Evolutionary conservation across 164 flowering plant genomes (phyloP).

Genomic region (Liriodendron chinense): DNA sequence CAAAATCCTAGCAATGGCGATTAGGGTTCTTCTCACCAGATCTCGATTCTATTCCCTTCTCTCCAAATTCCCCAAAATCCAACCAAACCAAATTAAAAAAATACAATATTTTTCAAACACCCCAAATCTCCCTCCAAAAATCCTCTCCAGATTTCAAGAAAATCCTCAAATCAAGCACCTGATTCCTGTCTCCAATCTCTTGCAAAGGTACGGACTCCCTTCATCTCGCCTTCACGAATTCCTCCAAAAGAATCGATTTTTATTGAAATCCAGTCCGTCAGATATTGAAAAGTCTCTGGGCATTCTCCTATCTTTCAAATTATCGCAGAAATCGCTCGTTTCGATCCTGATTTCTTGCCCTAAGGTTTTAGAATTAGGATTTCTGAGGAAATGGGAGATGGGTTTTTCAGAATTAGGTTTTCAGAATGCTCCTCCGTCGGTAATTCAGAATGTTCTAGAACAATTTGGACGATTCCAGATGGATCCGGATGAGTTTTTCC

Average conservation of each 20-base stretch:
- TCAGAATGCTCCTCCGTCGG: constrained; percentile 23
- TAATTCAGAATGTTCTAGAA: constrained; percentile 46
- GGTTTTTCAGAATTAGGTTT: constrained; percentile 27
- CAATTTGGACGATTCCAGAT: constrained; percentile 42
- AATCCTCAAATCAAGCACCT: constrained; percentile 29
- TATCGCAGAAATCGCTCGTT: constrained; percentile 43
- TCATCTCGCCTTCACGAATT: constrained; percentile 37
- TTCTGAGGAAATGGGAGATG: constrained; percentile 58
- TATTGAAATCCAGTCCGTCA: constrained; percentile 26
- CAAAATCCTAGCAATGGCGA: constrained; percentile 13
- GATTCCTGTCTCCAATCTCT: constrained; percentile 39
- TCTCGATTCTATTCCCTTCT: background rate
- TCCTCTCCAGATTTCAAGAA: constrained; percentile 6
- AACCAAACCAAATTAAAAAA: background rate
- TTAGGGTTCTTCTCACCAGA: constrained; percentile 12
- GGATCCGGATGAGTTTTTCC: constrained; percentile 37
- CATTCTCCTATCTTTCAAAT: constrained; percentile 41
- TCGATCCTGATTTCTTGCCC: constrained; percentile 53
- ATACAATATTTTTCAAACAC: constrained; percentile 13
- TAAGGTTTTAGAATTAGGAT: constrained; percentile 44
- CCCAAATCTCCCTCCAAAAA: constrained; percentile 3
- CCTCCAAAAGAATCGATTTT: constrained; percentile 38
- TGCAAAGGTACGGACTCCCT: constrained; percentile 65
- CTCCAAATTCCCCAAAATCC: background rate
- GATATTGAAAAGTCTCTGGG: constrained; percentile 53